These are phyloP conservation scores for Panaeolus cyanescens DNA, from an alignment of 768 basidiomycete species.

Conservation along the genomic window DNA sequence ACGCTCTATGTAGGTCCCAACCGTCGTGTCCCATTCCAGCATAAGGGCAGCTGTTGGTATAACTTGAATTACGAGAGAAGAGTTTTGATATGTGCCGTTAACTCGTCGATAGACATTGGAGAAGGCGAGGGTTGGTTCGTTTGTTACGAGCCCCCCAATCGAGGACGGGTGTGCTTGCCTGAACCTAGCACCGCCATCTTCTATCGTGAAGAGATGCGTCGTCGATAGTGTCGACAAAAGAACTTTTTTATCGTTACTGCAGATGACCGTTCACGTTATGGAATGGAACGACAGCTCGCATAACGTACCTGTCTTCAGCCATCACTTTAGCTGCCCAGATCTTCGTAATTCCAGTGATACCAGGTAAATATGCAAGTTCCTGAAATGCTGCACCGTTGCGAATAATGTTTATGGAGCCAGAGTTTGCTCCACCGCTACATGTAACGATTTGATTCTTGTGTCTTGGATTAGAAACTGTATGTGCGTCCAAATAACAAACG, in stretches of 20 bases:
- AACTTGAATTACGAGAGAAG: constrained; percentile 71
- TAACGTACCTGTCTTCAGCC: constrained; percentile 51
- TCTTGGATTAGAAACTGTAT: no score
- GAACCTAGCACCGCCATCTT: constrained; percentile 44
- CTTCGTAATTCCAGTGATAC: constrained; percentile 54
- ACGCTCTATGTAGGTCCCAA: constrained; percentile 42
- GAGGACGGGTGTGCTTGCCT: constrained; percentile 34
- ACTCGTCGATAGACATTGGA: constrained; percentile 51
- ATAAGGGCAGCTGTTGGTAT: constrained; percentile 58
- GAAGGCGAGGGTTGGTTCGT: constrained; percentile 62
- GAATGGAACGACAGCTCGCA: not conserved
- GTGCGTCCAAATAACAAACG: constrained; percentile 14
- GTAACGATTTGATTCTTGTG: constrained; percentile 78
- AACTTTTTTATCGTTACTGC: constrained; percentile 56
- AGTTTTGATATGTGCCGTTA: constrained; percentile 41
- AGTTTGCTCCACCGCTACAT: constrained; percentile 79
- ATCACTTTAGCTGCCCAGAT: constrained; percentile 62
- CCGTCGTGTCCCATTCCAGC: constrained; percentile 52
- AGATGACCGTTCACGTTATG: not conserved
- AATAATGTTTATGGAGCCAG: constrained; percentile 76
- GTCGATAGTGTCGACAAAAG: constrained; percentile 60
- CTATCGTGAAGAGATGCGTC: constrained; percentile 55
- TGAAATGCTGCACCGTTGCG: constrained; percentile 82
- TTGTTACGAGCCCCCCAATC: constrained; percentile 43
- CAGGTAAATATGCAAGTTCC: constrained; percentile 59